These are phyloP conservation scores for Neurospora sp. DNA, from an alignment of 2,329 filamentous ascomycete species.

Conservation along the genomic window DNA sequence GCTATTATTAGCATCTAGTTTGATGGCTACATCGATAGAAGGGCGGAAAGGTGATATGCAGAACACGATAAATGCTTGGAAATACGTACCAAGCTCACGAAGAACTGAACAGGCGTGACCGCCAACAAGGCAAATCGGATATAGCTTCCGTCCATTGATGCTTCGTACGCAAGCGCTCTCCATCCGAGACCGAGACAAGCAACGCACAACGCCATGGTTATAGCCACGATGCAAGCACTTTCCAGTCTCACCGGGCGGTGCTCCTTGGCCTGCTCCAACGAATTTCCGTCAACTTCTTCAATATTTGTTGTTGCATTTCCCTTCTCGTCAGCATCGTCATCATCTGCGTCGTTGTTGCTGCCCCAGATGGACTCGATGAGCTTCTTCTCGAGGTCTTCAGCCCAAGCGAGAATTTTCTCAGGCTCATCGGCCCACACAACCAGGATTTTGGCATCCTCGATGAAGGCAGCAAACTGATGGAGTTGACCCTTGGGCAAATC, in stretches of 20 bases:
- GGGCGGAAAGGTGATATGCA: background rate
- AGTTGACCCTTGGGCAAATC: constrained; percentile 50
- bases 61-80: background rate
- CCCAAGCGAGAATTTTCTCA: constrained; percentile 41
- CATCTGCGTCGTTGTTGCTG: constrained; percentile 28
- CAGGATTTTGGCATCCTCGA: constrained; percentile 46
- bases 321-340: constrained; percentile 13
- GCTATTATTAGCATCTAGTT: background rate
- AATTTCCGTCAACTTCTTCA: constrained; percentile 32
- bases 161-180: constrained; percentile 43
- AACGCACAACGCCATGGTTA: constrained; percentile 43
- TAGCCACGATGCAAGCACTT: constrained; percentile 41
- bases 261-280: constrained; percentile 32
- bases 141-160: constrained; percentile 41
- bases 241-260: constrained; percentile 42
- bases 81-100: constrained; percentile 40
- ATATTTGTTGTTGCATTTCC: constrained; percentile 22
- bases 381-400: constrained; percentile 38
- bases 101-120: constrained; percentile 44
- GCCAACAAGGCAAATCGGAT: constrained; percentile 43
- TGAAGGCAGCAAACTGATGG: constrained; percentile 57
- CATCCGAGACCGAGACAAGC: constrained; percentile 46
- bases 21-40: background rate
- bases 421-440: constrained; percentile 56
- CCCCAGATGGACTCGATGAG: constrained; percentile 51